phyloP scores from a whole-genome alignment of 148 eudicot genomes.

The Heliosperma pusillum region DNA sequence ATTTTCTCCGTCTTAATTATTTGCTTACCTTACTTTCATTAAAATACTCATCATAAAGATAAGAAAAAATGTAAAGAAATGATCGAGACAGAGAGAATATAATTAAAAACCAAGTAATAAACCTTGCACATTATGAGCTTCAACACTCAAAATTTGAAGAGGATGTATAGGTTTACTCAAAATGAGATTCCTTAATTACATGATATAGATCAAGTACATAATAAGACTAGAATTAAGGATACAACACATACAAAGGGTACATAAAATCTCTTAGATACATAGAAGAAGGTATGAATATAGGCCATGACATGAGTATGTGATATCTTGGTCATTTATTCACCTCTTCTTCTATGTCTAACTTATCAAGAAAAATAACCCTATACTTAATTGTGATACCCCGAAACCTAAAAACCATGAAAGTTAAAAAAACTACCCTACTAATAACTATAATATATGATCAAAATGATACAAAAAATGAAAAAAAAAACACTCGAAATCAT shows the following conservation, averaged over 20 bases:
- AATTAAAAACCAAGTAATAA: background rate
- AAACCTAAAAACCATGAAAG: constrained; percentile 23
- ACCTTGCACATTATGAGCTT: background rate
- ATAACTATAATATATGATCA: constrained; percentile 15
- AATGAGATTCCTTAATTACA: background rate
- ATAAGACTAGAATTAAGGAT: constrained; percentile 8
- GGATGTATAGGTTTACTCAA: background rate
- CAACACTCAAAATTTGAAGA: constrained; percentile 3
- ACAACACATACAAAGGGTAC: constrained; percentile 9
- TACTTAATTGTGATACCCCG: constrained; percentile 6
- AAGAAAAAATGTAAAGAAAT: no score
- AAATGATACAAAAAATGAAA: constrained; percentile 18
- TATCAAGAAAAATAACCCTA: constrained; percentile 18
- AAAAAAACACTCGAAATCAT: constrained; percentile 6
- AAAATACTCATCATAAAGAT: no score
- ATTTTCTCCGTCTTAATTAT: no score
- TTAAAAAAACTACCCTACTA: constrained; percentile 11
- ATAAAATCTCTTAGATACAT: constrained; percentile 17
- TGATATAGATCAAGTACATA: constrained; percentile 13
- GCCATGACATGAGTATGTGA: constrained; percentile 18
- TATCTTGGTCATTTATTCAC: constrained; percentile 33
- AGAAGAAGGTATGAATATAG: constrained; percentile 44
- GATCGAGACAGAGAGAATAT: background rate
- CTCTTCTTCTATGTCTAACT: constrained; percentile 32
- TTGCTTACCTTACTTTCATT: no score